A percentile compares a stretch with the other conserved stretches of the same genome.
Conservation (phyloP, 164 flowering plant species). For the Umbellularia californica region DNA sequence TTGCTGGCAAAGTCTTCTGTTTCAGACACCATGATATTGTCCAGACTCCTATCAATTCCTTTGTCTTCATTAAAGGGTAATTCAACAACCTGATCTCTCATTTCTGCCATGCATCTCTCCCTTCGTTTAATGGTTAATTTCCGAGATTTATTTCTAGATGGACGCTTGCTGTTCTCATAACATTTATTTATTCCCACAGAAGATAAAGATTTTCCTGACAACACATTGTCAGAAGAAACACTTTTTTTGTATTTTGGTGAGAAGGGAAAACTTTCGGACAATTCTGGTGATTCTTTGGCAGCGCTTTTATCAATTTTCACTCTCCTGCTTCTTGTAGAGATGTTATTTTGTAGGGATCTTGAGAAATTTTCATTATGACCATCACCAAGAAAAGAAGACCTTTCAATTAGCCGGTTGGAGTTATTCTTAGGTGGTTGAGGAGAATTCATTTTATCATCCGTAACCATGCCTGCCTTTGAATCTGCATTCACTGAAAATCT, state of each 20-base stretch:
- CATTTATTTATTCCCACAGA: conserved; percentile 8
- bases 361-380: conserved; percentile 12
- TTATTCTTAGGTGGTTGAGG: conserved; percentile 15
- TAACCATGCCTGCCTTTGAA: conserved; percentile 7
- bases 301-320: conserved; percentile 11
- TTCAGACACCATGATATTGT: conserved; percentile 11
- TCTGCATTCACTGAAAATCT: conserved; percentile 16
- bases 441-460: conserved; percentile 21
- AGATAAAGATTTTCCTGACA: no score
- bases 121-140: conserved; percentile 11
- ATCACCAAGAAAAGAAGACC: conserved; percentile 14
- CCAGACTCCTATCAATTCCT: not conserved
- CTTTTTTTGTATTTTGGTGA: conserved; percentile 18
- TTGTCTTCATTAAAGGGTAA: conserved; percentile 16
- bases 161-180: conserved; percentile 6
- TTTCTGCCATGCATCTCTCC: conserved; percentile 14
- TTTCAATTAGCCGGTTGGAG: conserved; percentile 16
- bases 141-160: not conserved
- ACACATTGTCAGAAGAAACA: conserved; percentile 8
- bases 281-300: conserved; percentile 5
- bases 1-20: conserved; percentile 13
- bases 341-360: conserved; percentile 14
- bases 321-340: conserved; percentile 23
- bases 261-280: conserved; percentile 13
- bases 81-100: conserved; percentile 20